These are phyloP conservation scores for Colletotrichum simmondsii DNA, from an alignment of 2,329 filamentous ascomycete genomes.

Conservation along the genomic window DNA sequence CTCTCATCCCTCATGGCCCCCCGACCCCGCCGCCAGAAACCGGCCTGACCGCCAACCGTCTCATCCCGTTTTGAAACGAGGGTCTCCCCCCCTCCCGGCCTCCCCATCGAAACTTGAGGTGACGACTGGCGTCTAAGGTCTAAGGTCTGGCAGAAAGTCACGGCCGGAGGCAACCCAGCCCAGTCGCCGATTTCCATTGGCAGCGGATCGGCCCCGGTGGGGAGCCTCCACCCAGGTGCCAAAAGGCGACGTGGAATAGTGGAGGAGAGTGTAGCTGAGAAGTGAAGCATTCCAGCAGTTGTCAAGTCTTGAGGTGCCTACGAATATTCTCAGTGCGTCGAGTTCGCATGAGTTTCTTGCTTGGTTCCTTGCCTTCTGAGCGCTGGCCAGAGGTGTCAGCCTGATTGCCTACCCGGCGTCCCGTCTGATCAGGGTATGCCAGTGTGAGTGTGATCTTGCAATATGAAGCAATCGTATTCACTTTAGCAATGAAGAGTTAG, in stretches of 20 bases:
- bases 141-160: background rate
- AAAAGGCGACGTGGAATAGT: background rate
- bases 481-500: background rate
- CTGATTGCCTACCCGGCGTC: background rate
- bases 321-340: background rate
- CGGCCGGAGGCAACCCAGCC: conserved; percentile 13
- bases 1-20: no score
- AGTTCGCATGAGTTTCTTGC: background rate
- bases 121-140: background rate
- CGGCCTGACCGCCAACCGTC: conserved; percentile 32
- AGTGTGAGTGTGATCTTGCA: background rate
- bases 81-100: background rate
- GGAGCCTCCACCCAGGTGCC: conserved; percentile 1
- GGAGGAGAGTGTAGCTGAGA: background rate
- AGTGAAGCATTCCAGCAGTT: background rate
- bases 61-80: conserved; percentile 32
- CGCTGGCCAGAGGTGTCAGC: background rate
- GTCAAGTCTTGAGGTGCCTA: background rate
- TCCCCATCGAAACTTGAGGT: conserved; percentile 17
- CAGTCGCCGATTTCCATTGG: conserved; percentile 8
- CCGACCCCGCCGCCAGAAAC: background rate
- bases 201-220: conserved; percentile 24
- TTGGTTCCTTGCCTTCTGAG: background rate
- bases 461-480: background rate
- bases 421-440: background rate